Percentiles rank a stretch among this genome's conserved stretches.
phyloP scores from a whole-genome alignment of 805 yeast genomes.

The Cyberlindnera amylophila region DNA sequence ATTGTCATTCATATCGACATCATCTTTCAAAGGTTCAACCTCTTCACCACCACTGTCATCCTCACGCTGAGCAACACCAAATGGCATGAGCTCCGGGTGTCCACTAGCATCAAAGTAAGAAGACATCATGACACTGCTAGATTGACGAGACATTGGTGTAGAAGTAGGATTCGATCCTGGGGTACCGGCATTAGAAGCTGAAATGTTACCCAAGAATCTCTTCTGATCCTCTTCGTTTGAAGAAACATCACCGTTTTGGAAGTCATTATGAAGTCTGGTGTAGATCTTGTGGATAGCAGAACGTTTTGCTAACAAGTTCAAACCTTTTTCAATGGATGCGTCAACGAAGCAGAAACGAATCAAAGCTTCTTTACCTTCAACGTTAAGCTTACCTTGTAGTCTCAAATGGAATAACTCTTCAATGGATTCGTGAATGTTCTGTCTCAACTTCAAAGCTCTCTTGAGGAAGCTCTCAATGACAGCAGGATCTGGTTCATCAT shows the following conservation, averaged over 20 bases:
- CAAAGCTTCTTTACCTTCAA: constrained; percentile 77
- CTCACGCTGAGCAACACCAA: constrained; percentile 31
- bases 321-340: constrained; percentile 60
- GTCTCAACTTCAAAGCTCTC: constrained; percentile 36
- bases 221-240: neutral
- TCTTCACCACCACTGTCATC: constrained; percentile 28
- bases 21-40: constrained; percentile 5
- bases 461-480: constrained; percentile 33
- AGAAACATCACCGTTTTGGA: neutral
- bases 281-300: constrained; percentile 13
- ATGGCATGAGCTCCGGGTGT: constrained; percentile 34
- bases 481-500: constrained; percentile 24
- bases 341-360: constrained; percentile 69
- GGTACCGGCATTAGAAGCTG: neutral
- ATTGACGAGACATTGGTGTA: constrained; percentile 13
- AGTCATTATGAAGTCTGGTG: constrained; percentile 2
- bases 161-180: constrained; percentile 1
- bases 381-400: constrained; percentile 47
- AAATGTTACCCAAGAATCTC: too few relatives aligned
- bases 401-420: constrained; percentile 58
- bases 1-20: constrained; percentile 2
- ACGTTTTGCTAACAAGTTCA: constrained; percentile 32
- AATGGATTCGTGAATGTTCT: constrained; percentile 43
- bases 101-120: constrained; percentile 29
- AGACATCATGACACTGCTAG: constrained; percentile 24